These are phyloP conservation scores for Neophaeococcomyces aloes DNA, from an alignment of 2,329 filamentous ascomycete genomes.

Conservation along the genomic window DNA sequence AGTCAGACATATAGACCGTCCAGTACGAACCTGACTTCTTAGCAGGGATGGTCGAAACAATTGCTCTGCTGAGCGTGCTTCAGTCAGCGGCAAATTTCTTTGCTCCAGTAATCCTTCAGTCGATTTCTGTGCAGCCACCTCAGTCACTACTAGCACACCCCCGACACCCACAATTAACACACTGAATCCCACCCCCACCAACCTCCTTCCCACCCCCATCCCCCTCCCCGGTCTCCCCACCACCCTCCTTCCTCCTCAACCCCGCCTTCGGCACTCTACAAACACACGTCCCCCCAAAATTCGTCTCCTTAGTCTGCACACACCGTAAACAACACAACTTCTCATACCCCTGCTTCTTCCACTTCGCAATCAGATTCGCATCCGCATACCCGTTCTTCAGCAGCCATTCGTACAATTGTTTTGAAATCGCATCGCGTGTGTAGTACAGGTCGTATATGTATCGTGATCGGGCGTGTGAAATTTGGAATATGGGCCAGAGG, in stretches of 20 bases:
- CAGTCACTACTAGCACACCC: conserved; percentile 81
- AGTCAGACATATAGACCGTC: no score
- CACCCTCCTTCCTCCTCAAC: conserved; percentile 71
- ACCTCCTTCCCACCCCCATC: conserved; percentile 8
- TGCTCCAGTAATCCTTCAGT: no score
- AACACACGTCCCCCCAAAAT: conserved; percentile 95
- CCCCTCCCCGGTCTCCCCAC: conserved; percentile 6
- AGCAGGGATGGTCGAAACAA: no score
- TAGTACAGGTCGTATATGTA: conserved; percentile 99
- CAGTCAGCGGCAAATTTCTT: no score
- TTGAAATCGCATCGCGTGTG: conserved; percentile 90
- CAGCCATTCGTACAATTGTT: conserved; percentile 86
- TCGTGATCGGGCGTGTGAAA: conserved; percentile 65
- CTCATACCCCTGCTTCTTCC: conserved; percentile 99
- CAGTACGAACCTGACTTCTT: no score
- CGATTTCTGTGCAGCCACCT: conserved; percentile 7
- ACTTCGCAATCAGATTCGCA: conserved; percentile 91
- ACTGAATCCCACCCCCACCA: conserved; percentile 54
- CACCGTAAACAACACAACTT: conserved; percentile 95
- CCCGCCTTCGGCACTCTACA: conserved; percentile 85
- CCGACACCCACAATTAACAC: conserved; percentile 86
- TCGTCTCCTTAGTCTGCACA: conserved; percentile 99
- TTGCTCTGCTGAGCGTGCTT: no score
- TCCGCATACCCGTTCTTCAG: conserved; percentile 96
- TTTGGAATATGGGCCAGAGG: conserved; percentile 95